A percentile compares a stretch with the other conserved stretches of the same genome.
Conservation (phyloP, 345 rosid species). For the Boechera divaricarpa region DNA sequence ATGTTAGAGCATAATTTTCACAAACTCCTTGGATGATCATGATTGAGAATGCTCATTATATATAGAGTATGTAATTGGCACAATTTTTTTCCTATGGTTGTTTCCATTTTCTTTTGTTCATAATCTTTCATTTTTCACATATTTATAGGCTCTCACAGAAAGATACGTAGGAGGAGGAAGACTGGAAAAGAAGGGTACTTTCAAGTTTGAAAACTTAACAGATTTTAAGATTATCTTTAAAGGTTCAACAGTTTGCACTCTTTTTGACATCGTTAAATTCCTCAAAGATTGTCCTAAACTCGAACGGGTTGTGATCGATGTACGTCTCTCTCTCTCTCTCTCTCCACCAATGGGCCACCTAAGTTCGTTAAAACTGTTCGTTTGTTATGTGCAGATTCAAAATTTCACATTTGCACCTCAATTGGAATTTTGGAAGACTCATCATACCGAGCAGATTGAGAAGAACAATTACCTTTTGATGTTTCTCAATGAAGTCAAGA, state of each 20-base stretch:
- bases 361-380: background rate
- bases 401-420: constrained; percentile 20
- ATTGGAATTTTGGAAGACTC: background rate
- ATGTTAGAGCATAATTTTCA: too few relatives aligned
- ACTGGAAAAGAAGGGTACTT: background rate
- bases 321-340: background rate
- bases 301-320: constrained; percentile 21
- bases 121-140: background rate
- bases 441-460: background rate
- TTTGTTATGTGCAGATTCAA: constrained; percentile 20
- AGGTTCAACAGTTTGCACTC: constrained; percentile 27
- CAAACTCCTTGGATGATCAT: too few relatives aligned
- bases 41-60: too few relatives aligned
- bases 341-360: background rate
- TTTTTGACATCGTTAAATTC: constrained; percentile 17
- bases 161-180: background rate
- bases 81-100: background rate
- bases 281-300: constrained; percentile 18
- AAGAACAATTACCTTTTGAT: background rate
- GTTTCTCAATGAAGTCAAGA: constrained; percentile 14
- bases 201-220: background rate
- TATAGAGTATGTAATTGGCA: too few relatives aligned
- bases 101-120: background rate
- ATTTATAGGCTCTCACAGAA: constrained; percentile 19
- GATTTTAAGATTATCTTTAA: background rate